A percentile compares a stretch with the other conserved stretches of the same genome.
These are phyloP conservation scores for Triglochin maritima DNA, from an alignment of 106 monocot species.

Conservation along the genomic window DNA sequence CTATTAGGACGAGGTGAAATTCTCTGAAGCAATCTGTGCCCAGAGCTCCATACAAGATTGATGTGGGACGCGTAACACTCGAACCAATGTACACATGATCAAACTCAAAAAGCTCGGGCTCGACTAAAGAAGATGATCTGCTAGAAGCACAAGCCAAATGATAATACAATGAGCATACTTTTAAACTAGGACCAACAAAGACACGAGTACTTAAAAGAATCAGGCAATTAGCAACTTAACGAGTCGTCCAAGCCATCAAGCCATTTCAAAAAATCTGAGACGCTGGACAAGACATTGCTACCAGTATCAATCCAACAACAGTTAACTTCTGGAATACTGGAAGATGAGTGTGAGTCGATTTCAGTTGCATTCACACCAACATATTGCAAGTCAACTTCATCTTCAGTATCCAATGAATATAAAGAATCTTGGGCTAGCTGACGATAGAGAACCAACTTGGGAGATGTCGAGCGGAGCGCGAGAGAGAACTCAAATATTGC, in stretches of 20 bases:
- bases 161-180: background rate
- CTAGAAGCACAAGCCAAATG: background rate
- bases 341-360: background rate
- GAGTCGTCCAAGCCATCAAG: background rate
- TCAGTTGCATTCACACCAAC: background rate
- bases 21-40: constrained; percentile 87
- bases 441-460: constrained; percentile 62
- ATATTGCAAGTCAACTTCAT: constrained; percentile 6
- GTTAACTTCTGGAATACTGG: constrained; percentile 20
- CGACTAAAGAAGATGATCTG: constrained; percentile 28
- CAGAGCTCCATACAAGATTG: constrained; percentile 79
- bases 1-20: constrained; percentile 51
- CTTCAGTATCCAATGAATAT: constrained; percentile 24
- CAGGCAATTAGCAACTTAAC: background rate
- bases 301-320: constrained; percentile 96
- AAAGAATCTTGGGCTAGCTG: constrained; percentile 82
- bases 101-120: constrained; percentile 85
- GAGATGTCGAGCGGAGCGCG: constrained; percentile 62
- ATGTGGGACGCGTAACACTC: constrained; percentile 23
- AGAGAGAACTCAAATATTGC: constrained; percentile 78
- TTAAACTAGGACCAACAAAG: background rate
- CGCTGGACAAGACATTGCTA: constrained; percentile 39
- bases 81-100: constrained; percentile 59
- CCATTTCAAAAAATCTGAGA: constrained; percentile 20
- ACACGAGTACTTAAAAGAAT: background rate